Evolutionary conservation across 805 yeast species (phyloP).

Genomic region (Monosporozyma solicola): DNA sequence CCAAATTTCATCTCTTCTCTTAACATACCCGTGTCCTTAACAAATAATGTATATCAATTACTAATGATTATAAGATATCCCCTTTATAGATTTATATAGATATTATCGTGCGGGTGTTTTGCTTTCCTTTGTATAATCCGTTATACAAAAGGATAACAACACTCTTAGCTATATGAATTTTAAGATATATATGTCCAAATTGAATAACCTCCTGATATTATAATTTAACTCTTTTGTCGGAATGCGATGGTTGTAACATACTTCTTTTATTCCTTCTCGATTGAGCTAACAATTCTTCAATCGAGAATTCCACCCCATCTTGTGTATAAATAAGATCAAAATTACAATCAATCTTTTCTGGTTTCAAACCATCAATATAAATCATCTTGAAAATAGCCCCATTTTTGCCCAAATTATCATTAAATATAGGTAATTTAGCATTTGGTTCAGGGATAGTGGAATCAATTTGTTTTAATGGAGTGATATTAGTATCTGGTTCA

Average conservation of each 20-base stretch:
- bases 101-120: background rate
- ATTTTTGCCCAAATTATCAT: constrained; percentile 30
- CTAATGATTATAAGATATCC: background rate
- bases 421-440: constrained; percentile 31
- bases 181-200: background rate
- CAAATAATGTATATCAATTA: background rate
- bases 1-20: background rate
- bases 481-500: constrained; percentile 1
- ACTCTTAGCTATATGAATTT: background rate
- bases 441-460: constrained; percentile 6
- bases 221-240: background rate
- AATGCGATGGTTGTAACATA: background rate
- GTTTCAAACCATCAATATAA: constrained; percentile 44
- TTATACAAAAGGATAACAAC: background rate
- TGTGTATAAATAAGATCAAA: constrained; percentile 45
- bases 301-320: constrained; percentile 38
- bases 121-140: background rate
- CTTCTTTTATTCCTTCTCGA: constrained; percentile 26
- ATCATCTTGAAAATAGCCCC: constrained; percentile 41
- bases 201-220: background rate
- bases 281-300: constrained; percentile 54
- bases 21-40: background rate
- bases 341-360: constrained; percentile 52
- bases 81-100: background rate
- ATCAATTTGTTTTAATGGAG: background rate